Evolutionary conservation across 345 rosid genomes (phyloP), one percentile per base, ranked within the genome.

Genomic region (Corchorus capsularis): DNA sequence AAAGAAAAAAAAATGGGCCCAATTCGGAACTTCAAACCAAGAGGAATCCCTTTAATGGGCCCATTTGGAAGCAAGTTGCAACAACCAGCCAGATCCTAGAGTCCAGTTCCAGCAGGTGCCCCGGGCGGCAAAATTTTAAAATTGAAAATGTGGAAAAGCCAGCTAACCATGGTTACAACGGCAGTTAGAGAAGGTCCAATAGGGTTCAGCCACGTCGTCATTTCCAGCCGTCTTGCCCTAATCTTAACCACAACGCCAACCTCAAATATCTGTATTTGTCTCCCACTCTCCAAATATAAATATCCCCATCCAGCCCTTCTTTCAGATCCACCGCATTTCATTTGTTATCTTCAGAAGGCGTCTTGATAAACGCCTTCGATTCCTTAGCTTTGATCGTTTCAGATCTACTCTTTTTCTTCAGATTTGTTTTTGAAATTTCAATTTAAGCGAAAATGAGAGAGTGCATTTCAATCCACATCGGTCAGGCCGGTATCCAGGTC

Each of bases 401-500:
- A 19, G 37, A 32, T 50, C 43, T 11, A 10, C 3, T 67, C 37
- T 15, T 6, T 6, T 15, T 19, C 22, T 3, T 9, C 8, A 0
- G 32, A 3, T 41, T 39, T 20, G 11, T 12, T 50, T 53, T 65
- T 41, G 8, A 37, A 63, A 4, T 12, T 49, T 27, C 46, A 66
- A 43, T 27, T 27, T 63, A 39, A 0, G 43, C 78, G 76, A 75
- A 75, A 43, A 90, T 90, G 94, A 87, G 94, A 63, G 94, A 90
- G 82, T 90, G 94, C 83, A 90, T 88, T 55, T 89, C 92, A 46
- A 82, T 90, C 80, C 94, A 90, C 87, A 90, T 90, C 69, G 94
- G 94, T 52, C 93, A 90, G 74, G 94, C 94, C 63, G 93, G 94
- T 74, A 90, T 90, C 64, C 94, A 90, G 84, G 94, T 90, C 74